Evolutionary conservation across 164 flowering plant species (phyloP).

Genomic region (Taxillus chinensis): DNA sequence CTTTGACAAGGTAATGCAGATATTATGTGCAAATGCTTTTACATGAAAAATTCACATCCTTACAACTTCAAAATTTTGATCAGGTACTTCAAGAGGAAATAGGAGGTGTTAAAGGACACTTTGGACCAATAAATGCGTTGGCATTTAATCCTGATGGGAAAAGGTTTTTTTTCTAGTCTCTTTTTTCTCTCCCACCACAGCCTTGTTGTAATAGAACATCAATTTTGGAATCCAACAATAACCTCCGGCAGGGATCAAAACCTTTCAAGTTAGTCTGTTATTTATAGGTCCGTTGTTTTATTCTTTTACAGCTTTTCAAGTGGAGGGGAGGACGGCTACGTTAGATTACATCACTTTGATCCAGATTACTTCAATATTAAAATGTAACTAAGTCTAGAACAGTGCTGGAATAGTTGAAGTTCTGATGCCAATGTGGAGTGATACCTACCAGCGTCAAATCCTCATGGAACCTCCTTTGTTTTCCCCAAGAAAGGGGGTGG

Average conservation of each 20-base stretch:
- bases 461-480: too few species aligned
- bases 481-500: too few species aligned
- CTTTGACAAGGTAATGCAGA: slow-evolving; percentile 56
- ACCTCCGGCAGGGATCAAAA: too few species aligned
- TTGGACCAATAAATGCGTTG: slow-evolving; percentile 93
- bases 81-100: slow-evolving; percentile 86
- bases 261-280: too few species aligned
- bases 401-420: too few species aligned
- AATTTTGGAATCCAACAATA: too few species aligned
- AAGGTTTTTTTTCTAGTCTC: slow-evolving; percentile 34
- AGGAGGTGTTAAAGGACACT: slow-evolving; percentile 93
- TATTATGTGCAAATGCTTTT: neutral
- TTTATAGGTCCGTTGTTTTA: neutral
- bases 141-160: slow-evolving; percentile 93
- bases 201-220: too few species aligned
- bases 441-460: too few species aligned
- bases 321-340: slow-evolving; percentile 95
- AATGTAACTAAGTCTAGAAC: slow-evolving; percentile 12
- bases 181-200: too few species aligned
- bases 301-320: slow-evolving; percentile 42
- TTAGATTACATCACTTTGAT: slow-evolving; percentile 78
- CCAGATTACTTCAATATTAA: slow-evolving; percentile 70
- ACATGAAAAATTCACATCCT: neutral
- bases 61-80: neutral
- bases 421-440: too few species aligned